phyloP scores from a whole-genome alignment of 495 filamentous ascomycete species.

The Talaromyces adpressus region DNA sequence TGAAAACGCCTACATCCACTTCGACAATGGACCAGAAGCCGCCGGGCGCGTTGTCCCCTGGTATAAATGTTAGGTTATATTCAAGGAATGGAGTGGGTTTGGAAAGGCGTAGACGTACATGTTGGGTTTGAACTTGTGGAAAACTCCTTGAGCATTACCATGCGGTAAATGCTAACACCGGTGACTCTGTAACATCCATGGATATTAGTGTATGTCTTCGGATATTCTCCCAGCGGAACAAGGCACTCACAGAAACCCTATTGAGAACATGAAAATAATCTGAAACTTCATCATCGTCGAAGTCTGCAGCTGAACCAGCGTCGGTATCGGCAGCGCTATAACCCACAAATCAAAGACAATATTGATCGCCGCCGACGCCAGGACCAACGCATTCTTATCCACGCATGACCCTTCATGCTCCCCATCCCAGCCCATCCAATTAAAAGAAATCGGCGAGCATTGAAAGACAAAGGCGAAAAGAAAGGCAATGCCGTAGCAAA shows the following conservation, averaged over 20 bases:
- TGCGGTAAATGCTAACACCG: constrained; percentile 36
- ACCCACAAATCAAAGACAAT: constrained; percentile 47
- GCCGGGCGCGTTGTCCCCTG: constrained; percentile 30
- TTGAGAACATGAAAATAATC: constrained; percentile 27
- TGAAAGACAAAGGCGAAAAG: constrained; percentile 24
- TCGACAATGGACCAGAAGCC: constrained; percentile 39
- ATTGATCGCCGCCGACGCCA: constrained; percentile 40
- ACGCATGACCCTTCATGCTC: constrained; percentile 34
- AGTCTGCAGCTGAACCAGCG: constrained; percentile 27
- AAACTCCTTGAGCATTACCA: constrained; percentile 15
- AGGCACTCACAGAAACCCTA: constrained; percentile 32
- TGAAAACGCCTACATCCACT: constrained; percentile 35
- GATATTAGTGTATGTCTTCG: no score
- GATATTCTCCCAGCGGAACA: background rate
- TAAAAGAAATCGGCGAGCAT: constrained; percentile 29
- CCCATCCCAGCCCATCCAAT: constrained; percentile 29
- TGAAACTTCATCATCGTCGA: constrained; percentile 31
- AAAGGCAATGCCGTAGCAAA: constrained; percentile 21
- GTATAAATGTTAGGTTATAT: constrained; percentile 6
- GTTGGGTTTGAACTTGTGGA: constrained; percentile 25
- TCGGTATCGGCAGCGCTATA: constrained; percentile 38
- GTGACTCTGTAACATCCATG: constrained; percentile 22
- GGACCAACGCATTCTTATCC: constrained; percentile 38
- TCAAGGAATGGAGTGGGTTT: no score
- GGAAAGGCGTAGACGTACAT: constrained; percentile 18